A percentile compares a stretch with the other conserved stretches of the same genome.
Evolutionary conservation across 495 filamentous ascomycete species (phyloP).

Genomic region (Glonium stellatum): DNA sequence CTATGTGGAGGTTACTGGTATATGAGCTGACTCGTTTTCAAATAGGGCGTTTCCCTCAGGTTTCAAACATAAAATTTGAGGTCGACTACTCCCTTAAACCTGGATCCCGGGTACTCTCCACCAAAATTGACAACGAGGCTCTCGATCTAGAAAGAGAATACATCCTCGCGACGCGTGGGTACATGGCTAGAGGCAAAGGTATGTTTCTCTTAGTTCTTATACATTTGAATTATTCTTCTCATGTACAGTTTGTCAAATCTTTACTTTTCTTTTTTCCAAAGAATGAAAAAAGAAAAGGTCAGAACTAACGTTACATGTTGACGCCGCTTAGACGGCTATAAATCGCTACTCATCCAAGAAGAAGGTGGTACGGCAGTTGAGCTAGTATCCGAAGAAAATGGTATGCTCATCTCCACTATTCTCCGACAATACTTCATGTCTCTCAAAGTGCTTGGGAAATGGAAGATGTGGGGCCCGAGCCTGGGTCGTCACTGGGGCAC

Average conservation of each 20-base stretch:
- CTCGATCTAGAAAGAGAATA: constrained; percentile 57
- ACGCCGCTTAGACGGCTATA: constrained; percentile 57
- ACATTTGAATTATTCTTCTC: background rate
- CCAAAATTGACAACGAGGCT: constrained; percentile 51
- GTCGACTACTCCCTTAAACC: constrained; percentile 55
- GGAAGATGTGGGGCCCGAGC: constrained; percentile 57
- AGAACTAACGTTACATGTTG: background rate
- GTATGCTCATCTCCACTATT: constrained; percentile 74
- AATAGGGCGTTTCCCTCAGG: constrained; percentile 61
- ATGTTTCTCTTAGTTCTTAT: background rate
- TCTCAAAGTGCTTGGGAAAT: constrained; percentile 67
- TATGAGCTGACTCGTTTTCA: background rate
- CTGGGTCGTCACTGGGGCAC: constrained; percentile 55
- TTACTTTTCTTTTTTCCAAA: background rate
- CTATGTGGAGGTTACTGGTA: background rate
- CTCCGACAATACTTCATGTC: constrained; percentile 85
- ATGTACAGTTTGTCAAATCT: background rate
- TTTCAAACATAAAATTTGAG: constrained; percentile 68
- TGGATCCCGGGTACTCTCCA: constrained; percentile 56
- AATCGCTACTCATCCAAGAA: constrained; percentile 58
- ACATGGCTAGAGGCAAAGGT: constrained; percentile 74
- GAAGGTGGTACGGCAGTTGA: constrained; percentile 70
- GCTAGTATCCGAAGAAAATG: constrained; percentile 76
- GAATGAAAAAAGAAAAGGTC: no score
- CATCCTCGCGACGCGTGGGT: constrained; percentile 66